Base-by-base conservation (phyloP, 306 rosid species). In the Arachis hypogaea region DNA sequence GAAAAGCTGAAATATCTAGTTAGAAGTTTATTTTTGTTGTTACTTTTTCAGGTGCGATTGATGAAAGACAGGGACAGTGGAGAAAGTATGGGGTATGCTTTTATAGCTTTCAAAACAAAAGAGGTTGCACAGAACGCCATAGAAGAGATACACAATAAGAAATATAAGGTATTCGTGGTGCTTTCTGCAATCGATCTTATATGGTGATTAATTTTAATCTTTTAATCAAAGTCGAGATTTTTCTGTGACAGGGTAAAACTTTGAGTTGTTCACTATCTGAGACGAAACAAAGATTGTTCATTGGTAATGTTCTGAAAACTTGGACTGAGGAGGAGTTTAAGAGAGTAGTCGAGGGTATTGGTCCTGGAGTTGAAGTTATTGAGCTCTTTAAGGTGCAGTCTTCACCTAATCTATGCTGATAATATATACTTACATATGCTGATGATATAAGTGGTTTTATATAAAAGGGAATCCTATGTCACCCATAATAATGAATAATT, bases 221-320 rank as follows among this genome's bases (percentile, higher is more conserved):
- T 16, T 16, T 16, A 33, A 33, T 28, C 18, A 68, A 45, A 16
- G 77, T 33, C 7, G 45, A 43, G 57, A 12, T 80, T 69, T 69
- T 68, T 62, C 72, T 66, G 71, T 49, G 64, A 73, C 98, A 95
- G 98, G 89, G 97, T 33, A 95, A 90, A 87, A 88, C 92, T 63
- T 82, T 95, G 77, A 90, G 99, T 83, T 95, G 99, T 77, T 95
- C 96, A 14, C 88, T 92, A 72, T 92, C 98, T 12, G 99, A 95
- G 83, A 88, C 96, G 40, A 95, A 95, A 77, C 92, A 95, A 83
- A 90, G 96, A 81, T 82, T 95, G 43, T 95, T 92, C 73, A 81
- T 95, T 72, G 98, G 99, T 71, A 95, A 92, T 82, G 86, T 95
- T 71, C 98, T 98, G 71, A 95, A 95, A 79, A 76, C 73, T 72